A percentile compares a stretch with the other conserved stretches of the same genome.
These are phyloP conservation scores for Periconia sp. DNA, from an alignment of 2,329 filamentous ascomycete genomes.

Conservation along the genomic window DNA sequence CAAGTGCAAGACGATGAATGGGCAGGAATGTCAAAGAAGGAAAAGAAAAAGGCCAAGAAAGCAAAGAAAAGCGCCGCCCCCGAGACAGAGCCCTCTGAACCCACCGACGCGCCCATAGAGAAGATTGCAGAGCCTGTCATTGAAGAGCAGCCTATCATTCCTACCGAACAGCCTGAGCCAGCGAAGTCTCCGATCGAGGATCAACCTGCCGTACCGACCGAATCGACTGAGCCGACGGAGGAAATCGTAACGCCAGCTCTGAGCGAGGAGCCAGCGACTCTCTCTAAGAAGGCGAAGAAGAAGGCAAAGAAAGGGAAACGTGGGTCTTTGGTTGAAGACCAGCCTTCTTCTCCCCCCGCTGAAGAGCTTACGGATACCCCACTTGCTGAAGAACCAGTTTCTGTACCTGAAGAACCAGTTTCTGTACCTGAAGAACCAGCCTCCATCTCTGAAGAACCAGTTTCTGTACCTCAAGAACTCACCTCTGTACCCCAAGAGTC, in stretches of 20 bases:
- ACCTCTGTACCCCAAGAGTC: not conserved
- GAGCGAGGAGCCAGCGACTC: conserved; percentile 8
- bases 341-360: conserved; percentile 1
- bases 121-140: not conserved
- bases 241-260: not conserved
- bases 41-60: conserved; percentile 11
- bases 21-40: conserved; percentile 13
- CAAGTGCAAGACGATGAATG: conserved; percentile 4
- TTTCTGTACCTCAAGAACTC: not conserved
- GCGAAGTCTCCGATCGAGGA: not conserved
- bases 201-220: not conserved
- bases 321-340: conserved; percentile 1
- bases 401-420: not conserved
- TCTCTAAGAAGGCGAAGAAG: conserved; percentile 22
- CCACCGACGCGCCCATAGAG: not conserved
- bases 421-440: too few relatives aligned
- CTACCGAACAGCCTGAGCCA: not conserved
- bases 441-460: not conserved
- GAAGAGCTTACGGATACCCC: not conserved
- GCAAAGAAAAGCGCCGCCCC: not conserved
- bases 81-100: not conserved
- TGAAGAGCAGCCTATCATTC: not conserved
- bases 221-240: too few relatives aligned
- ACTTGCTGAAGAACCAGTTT: not conserved
- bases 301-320: conserved; percentile 25